phyloP scores from a whole-genome alignment of 169 alveolate genomes.

The Eimeria sp. region DNA sequence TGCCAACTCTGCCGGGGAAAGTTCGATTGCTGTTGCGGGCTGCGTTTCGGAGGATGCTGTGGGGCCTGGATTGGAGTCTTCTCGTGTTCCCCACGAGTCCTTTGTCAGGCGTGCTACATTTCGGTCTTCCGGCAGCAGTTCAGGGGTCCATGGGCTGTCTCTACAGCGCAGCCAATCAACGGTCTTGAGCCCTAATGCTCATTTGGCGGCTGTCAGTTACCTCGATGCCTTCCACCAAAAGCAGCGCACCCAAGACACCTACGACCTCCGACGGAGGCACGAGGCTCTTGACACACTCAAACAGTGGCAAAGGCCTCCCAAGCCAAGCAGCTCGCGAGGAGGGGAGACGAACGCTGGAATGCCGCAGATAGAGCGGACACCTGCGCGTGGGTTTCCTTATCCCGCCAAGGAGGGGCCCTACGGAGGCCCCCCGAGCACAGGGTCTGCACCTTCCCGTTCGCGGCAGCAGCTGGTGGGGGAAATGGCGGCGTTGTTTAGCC shows the following conservation, averaged over 20 bases:
- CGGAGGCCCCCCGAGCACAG: background rate
- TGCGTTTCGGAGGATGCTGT: background rate
- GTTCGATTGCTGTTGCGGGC: background rate
- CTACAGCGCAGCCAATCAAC: background rate
- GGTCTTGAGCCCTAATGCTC: background rate
- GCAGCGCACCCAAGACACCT: constrained; percentile 5
- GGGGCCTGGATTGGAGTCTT: background rate
- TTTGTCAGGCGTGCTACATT: background rate
- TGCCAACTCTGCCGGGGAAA: background rate
- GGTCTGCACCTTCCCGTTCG: background rate
- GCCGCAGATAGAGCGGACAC: background rate
- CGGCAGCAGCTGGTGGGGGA: constrained; percentile 61
- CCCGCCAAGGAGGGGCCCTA: background rate
- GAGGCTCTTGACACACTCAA: constrained; percentile 43
- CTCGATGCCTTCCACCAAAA: constrained; percentile 53
- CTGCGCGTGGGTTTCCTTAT: background rate
- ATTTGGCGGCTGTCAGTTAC: background rate
- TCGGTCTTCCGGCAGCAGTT: background rate
- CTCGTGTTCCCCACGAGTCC: background rate
- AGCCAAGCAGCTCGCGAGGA: background rate
- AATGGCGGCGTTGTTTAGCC: constrained; percentile 31
- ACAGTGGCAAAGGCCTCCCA: constrained; percentile 57
- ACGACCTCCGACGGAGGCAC: constrained; percentile 14
- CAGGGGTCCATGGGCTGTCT: background rate
- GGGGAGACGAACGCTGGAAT: background rate